A percentile compares a stretch with the other conserved stretches of the same genome.
Evolutionary conservation across 2,329 filamentous ascomycete species (phyloP).

Genomic region (Coniochaeta ligniaria): DNA sequence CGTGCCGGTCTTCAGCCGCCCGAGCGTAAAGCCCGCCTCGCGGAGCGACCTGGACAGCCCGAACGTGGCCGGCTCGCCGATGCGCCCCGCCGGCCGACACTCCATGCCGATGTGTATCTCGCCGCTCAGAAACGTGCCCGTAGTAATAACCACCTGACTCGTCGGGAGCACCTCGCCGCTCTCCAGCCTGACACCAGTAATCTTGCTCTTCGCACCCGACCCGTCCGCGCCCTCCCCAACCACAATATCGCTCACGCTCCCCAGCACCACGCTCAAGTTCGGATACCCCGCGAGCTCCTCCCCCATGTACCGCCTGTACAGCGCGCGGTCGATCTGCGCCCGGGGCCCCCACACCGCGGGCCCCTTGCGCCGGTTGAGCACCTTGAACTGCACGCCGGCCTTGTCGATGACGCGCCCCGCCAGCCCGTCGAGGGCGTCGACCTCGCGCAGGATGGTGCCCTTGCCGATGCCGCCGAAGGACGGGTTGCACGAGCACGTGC

Average conservation of each 20-base stretch:
- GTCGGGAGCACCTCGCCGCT: slow-evolving; percentile 79
- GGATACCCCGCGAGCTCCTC: slow-evolving; percentile 74
- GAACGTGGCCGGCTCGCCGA: slow-evolving; percentile 90
- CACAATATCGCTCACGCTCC: slow-evolving; percentile 89
- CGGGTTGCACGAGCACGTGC: slow-evolving; percentile 93
- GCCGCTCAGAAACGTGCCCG: slow-evolving; percentile 88
- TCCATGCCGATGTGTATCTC: slow-evolving; percentile 95
- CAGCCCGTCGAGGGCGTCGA: slow-evolving; percentile 89
- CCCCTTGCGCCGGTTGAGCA: slow-evolving; percentile 83
- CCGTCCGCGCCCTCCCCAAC: slow-evolving; percentile 46
- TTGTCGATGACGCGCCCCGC: slow-evolving; percentile 87
- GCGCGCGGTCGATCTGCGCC: slow-evolving; percentile 84
- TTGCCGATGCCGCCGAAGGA: slow-evolving; percentile 99
- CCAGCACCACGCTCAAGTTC: slow-evolving; percentile 73
- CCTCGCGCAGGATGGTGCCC: slow-evolving; percentile 89
- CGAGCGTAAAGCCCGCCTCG: slow-evolving; percentile 82
- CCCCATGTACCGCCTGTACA: slow-evolving; percentile 88
- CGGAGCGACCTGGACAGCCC: slow-evolving; percentile 85
- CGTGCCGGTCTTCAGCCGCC: slow-evolving; percentile 90
- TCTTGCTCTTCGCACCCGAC: slow-evolving; percentile 51
- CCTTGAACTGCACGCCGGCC: slow-evolving; percentile 86
- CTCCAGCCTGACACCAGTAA: slow-evolving; percentile 79
- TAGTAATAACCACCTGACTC: slow-evolving; percentile 83
- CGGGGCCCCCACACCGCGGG: slow-evolving; percentile 95
- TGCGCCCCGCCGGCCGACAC: slow-evolving; percentile 76